Base-by-base conservation (phyloP, 1,139 yeast species). In the Debaryomyces udenii region DNA sequence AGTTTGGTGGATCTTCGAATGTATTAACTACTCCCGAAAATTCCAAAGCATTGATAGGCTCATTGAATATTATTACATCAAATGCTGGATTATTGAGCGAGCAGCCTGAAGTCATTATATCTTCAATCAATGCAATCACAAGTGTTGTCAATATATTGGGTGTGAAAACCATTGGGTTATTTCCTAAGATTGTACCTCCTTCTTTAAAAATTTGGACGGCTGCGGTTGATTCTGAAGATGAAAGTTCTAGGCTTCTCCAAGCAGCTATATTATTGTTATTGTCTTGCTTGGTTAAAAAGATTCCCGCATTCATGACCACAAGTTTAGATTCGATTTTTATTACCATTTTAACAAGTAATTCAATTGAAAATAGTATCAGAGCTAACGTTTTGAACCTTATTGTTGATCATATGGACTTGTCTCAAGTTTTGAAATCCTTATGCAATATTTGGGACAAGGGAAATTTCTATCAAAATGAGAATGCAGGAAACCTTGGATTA, bases 261-360 rank as follows among this genome's bases (percentile, higher is more conserved):
- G 69, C 84, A 6, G 80, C 97, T 0, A 74, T 86, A 13, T 67
- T 89, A 49, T 78, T 88, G 31, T 70, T 93, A 40, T 73, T 88
- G 45, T 82, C 96, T 3, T 78, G 91, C 35, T 74, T 89, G 56
- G 69, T 91, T 38, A 88, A 85, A 62, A 82, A 88, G 54, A 83
- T 94, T 51, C 98, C 99, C 29, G 84, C 89, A 10, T 93, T 93
- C 59, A 78, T 93, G 68, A 71, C 80, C 15, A 80, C 94, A 6
- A 82, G 82, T 49, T 68, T 90, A 52, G 76, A 75, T 42, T 80
- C 81, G 39, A 76, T 88, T 38, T 64, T 89, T 44, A 65, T 70
- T 40, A 70, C 83, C 9, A 66, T 85, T 16, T 76, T 89, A 49
- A 66, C 69, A 34, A 80, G 89, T 38, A 71, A 74, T 38, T 69